Conservation (phyloP, 805 yeast species). For the Yarrowia sp. region DNA sequence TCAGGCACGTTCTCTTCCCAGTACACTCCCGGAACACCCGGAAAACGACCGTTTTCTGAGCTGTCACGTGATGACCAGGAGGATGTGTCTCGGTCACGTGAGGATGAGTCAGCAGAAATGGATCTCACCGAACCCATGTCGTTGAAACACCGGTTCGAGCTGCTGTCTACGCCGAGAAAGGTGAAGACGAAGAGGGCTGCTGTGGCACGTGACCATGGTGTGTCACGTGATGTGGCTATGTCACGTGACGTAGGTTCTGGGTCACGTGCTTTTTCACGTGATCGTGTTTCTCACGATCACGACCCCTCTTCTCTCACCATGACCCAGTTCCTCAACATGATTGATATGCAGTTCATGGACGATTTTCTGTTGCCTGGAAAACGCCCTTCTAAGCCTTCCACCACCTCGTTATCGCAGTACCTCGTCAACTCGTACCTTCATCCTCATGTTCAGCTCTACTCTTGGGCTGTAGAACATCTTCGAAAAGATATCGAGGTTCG, state of each 20-base stretch:
- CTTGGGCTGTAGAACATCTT: constrained; percentile 14
- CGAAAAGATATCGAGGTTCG: constrained; percentile 9
- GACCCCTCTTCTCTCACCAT: not conserved
- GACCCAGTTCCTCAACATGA: constrained; percentile 4
- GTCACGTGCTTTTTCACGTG: not conserved
- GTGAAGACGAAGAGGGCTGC: not conserved
- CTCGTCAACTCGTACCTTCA: not conserved
- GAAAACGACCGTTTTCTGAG: constrained; percentile 15
- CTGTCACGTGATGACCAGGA: not conserved
- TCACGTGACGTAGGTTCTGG: not conserved
- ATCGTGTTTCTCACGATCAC: not conserved
- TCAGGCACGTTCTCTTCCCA: not conserved
- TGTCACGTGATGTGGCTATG: not conserved
- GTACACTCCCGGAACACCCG: not conserved
- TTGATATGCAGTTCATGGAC: constrained; percentile 23
- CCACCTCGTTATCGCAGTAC: not conserved
- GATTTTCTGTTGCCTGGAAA: constrained; percentile 11
- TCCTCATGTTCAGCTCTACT: constrained; percentile 5
- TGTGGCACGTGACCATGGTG: not conserved
- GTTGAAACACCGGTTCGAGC: constrained; percentile 1
- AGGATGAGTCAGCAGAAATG: not conserved
- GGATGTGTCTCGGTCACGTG: not conserved
- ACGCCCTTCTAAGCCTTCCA: not conserved
- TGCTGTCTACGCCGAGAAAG: constrained; percentile 3
- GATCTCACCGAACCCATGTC: not conserved